These are phyloP conservation scores for Suhomyces bribrorum DNA, from an alignment of 1,139 yeast genomes.

Conservation along the genomic window DNA sequence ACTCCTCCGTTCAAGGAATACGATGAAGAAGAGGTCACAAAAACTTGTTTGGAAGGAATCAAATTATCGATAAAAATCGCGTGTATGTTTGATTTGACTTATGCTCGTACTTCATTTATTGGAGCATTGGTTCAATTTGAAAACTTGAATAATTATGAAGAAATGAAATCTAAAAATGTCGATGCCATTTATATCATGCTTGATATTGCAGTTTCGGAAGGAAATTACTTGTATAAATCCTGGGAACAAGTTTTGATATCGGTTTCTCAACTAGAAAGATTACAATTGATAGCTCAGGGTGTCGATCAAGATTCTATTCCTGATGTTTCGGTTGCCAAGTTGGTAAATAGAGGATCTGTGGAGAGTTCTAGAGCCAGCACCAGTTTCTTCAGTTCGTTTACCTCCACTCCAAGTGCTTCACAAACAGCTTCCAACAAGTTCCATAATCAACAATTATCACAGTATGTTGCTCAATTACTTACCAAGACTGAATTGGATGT, in stretches of 20 bases:
- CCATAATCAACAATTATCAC: constrained; percentile 46
- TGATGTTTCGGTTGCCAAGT: constrained; percentile 75
- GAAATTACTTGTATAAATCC: constrained; percentile 63
- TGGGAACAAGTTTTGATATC: constrained; percentile 86
- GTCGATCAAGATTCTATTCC: constrained; percentile 84
- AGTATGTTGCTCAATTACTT: constrained; percentile 49
- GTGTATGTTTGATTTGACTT: constrained; percentile 78
- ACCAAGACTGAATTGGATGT: constrained; percentile 78
- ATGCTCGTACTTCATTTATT: constrained; percentile 86
- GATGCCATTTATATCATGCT: constrained; percentile 75
- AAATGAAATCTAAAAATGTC: constrained; percentile 76
- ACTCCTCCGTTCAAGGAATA: constrained; percentile 92
- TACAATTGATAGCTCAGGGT: constrained; percentile 87
- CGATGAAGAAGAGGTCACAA: constrained; percentile 75
- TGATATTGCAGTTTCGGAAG: constrained; percentile 78
- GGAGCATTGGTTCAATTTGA: constrained; percentile 89
- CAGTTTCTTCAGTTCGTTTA: constrained; percentile 52
- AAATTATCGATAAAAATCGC: constrained; percentile 80
- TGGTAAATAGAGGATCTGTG: constrained; percentile 58
- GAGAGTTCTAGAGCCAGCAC: constrained; percentile 56
- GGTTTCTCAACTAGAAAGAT: constrained; percentile 86
- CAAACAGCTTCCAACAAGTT: constrained; percentile 46
- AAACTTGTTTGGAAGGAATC: constrained; percentile 79
- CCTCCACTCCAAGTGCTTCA: constrained; percentile 36
- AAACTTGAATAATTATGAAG: constrained; percentile 75